Evolutionary conservation across 2,329 filamentous ascomycete genomes (phyloP).

Genomic region (Cytospora piceicola): DNA sequence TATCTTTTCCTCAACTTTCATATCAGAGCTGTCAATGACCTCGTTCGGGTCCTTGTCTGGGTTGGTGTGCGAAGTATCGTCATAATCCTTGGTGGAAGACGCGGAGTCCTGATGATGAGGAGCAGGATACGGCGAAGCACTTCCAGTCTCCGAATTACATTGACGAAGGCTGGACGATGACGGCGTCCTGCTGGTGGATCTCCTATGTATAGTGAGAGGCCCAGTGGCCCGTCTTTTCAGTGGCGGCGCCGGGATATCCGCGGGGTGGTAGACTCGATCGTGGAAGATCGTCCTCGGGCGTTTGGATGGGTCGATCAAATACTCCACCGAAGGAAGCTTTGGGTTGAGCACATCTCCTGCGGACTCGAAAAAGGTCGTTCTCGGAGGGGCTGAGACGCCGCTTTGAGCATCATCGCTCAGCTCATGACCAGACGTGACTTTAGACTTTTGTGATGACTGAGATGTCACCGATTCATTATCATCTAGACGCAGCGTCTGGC

Average conservation of each 20-base stretch:
- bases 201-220: slow-evolving; percentile 40
- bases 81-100: slow-evolving; percentile 54
- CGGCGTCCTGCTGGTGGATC: slow-evolving; percentile 32
- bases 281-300: slow-evolving; percentile 93
- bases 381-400: slow-evolving; percentile 72
- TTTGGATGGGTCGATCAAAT: slow-evolving; percentile 79
- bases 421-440: slow-evolving; percentile 56
- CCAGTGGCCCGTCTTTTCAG: slow-evolving; percentile 57
- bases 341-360: slow-evolving; percentile 92
- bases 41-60: slow-evolving; percentile 51
- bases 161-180: slow-evolving; percentile 29
- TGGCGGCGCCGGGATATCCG: slow-evolving; percentile 86
- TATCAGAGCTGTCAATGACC: slow-evolving; percentile 63
- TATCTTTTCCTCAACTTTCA: slow-evolving; percentile 98
- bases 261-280: slow-evolving; percentile 90
- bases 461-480: slow-evolving; percentile 40
- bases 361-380: slow-evolving; percentile 92
- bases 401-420: slow-evolving; percentile 46
- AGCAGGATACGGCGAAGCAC: slow-evolving; percentile 42
- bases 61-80: slow-evolving; percentile 53
- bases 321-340: slow-evolving; percentile 79
- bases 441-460: slow-evolving; percentile 43
- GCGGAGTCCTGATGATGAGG: slow-evolving; percentile 49
- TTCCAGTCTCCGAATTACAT: slow-evolving; percentile 36
- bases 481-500: slow-evolving; percentile 69